Percentiles rank a stretch among this genome's conserved stretches.
Evolutionary conservation across 345 rosid genomes (phyloP).

Genomic region (Lumnitzera littorea): DNA sequence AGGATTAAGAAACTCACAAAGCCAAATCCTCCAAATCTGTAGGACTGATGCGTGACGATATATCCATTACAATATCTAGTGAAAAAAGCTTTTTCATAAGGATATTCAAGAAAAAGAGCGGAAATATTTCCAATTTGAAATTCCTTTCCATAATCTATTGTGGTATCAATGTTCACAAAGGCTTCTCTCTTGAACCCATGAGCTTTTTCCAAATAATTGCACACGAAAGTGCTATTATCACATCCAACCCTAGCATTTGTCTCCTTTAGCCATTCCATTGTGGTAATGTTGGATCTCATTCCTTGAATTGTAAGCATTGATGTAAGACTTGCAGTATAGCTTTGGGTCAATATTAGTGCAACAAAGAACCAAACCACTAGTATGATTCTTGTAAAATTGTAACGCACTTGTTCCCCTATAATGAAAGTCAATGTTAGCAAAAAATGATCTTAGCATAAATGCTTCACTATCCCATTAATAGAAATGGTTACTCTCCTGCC

Average conservation of each 20-base stretch:
- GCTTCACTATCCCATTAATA: too few relatives aligned
- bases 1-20: constrained; percentile 28
- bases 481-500: too few relatives aligned
- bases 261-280: constrained; percentile 22
- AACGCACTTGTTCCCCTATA: constrained; percentile 35
- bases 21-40: constrained; percentile 53
- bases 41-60: constrained; percentile 11
- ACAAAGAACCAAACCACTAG: constrained; percentile 49
- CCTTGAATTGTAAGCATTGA: constrained; percentile 47
- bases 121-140: constrained; percentile 20
- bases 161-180: constrained; percentile 12
- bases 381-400: constrained; percentile 40
- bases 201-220: constrained; percentile 22
- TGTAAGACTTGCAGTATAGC: constrained; percentile 54
- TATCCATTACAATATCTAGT: constrained; percentile 28
- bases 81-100: constrained; percentile 38
- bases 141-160: constrained; percentile 15
- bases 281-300: constrained; percentile 26
- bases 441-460: not conserved
- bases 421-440: not conserved
- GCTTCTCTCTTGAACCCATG: constrained; percentile 16
- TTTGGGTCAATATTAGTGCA: constrained; percentile 43
- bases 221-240: constrained; percentile 39
- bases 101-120: constrained; percentile 49
- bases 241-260: constrained; percentile 37